Base-by-base conservation (phyloP, 805 yeast species). In the Sporopachydermia lactativora region DNA sequence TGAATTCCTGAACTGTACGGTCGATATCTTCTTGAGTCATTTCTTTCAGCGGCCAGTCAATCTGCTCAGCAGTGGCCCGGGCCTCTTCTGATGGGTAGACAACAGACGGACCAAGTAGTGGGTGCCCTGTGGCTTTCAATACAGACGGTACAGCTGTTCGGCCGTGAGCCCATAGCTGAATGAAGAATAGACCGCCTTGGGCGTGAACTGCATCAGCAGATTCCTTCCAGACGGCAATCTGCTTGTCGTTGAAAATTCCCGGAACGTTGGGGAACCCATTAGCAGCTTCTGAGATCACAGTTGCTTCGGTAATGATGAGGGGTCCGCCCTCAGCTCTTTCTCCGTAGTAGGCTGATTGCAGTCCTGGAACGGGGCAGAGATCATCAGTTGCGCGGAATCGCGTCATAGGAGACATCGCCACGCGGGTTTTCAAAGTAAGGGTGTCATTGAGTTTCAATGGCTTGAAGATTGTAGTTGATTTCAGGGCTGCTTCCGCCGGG, bases 201-300 rank as follows among this genome's bases (percentile, higher is more conserved):
- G 48, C 57, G 49, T 73, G 80, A 15, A 71, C 65, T 6, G 58
- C 62, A 17, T 68, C 68, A 18, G 55, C 55, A 31, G 73, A 61
- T 37, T 52, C 51, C 46, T 62, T 63, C 61, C 63, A 53, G 15
- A 58, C 58, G 4, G 39, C 35, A 2, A 75, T 76, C 39, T 71
- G 76, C 18, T 56, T 65, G 39, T 71, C 75, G 18, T 51, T 62
- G 66, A 67, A 73, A 17, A 75, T 48, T 2, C 79, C 80, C 15
- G 68, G 45, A 49, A 24, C 31, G 31, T 8, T 8, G 8, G 13
- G 13, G n/a, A 8, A 24, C 31, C 31, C 31, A 24, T n/a, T n/a
- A 24, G 31, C 31, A 8, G 8, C 13, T 8, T 8, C 17, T 13
- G 39, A 37, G 16, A 37, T 37, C n/a, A 14, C 11, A 14, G 16